A percentile compares a stretch with the other conserved stretches of the same genome.
phyloP scores from a whole-genome alignment of 83 land plant species.

The Picea mariana region DNA sequence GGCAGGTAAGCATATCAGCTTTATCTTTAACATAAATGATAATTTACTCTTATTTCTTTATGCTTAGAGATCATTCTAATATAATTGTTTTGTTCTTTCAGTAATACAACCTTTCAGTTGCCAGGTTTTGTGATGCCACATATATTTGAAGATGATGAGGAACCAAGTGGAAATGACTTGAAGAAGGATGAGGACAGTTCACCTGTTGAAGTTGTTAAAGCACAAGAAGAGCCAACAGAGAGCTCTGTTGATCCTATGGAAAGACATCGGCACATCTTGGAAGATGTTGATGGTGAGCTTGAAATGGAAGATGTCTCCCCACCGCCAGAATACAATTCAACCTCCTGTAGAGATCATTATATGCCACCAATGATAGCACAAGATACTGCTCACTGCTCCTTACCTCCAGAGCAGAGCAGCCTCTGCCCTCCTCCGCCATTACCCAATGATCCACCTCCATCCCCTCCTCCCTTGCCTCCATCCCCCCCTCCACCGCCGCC shows the following conservation, averaged over 20 bases:
- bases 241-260: constrained; percentile 44
- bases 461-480: constrained; percentile 29
- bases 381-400: constrained; percentile 13
- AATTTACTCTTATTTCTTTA: background rate
- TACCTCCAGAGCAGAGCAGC: constrained; percentile 46
- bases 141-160: constrained; percentile 68
- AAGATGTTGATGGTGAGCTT: constrained; percentile 94
- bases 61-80: background rate
- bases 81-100: constrained; percentile 30
- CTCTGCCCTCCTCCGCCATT: constrained; percentile 4
- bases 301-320: constrained; percentile 98
- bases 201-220: constrained; percentile 13
- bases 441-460: constrained; percentile 18
- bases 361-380: constrained; percentile 19
- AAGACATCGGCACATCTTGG: constrained; percentile 67
- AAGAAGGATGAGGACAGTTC: constrained; percentile 24
- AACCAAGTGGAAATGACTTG: constrained; percentile 22
- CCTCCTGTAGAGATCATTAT: constrained; percentile 13
- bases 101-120: constrained; percentile 90
- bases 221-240: constrained; percentile 31
- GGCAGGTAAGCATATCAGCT: constrained; percentile 68
- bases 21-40: background rate
- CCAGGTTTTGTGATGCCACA: constrained; percentile 72
- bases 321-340: constrained; percentile 37
- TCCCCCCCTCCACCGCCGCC: constrained; percentile 29